Evolutionary conservation across 768 basidiomycete genomes (phyloP).

Genomic region (Xanthoconium purpureum): DNA sequence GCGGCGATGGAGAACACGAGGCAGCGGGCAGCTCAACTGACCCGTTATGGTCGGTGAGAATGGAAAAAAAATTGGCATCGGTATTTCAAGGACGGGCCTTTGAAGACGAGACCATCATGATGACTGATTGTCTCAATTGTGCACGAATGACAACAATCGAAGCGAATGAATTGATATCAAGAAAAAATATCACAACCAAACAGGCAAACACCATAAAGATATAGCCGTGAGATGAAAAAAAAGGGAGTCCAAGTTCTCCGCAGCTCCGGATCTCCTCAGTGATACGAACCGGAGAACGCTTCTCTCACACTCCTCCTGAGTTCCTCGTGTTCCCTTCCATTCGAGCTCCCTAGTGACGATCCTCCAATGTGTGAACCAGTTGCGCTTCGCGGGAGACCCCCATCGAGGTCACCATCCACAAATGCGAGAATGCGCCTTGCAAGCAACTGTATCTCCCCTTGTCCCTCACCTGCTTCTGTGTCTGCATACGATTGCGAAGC

Average conservation of each 20-base stretch:
- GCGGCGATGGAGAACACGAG: constrained; percentile 20
- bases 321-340: constrained; percentile 70
- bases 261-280: constrained; percentile 16
- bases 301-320: constrained; percentile 79
- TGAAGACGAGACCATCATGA: too few relatives aligned
- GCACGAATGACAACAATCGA: too few relatives aligned
- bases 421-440: constrained; percentile 84
- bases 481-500: constrained; percentile 72
- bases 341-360: constrained; percentile 61
- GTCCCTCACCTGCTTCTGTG: constrained; percentile 82
- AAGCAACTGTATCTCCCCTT: constrained; percentile 86
- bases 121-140: too few relatives aligned
- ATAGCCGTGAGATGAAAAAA: not conserved
- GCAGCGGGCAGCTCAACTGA: constrained; percentile 6
- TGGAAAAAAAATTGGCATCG: too few relatives aligned
- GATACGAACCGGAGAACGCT: constrained; percentile 66
- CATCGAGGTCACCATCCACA: constrained; percentile 71
- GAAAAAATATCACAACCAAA: not conserved
- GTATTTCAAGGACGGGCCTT: too few relatives aligned
- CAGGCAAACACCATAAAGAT: constrained; percentile 6
- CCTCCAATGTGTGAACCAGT: constrained; percentile 66
- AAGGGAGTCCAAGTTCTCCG: not conserved
- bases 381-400: constrained; percentile 55
- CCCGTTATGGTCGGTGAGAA: not conserved
- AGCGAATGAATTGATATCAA: too few relatives aligned